Evolutionary conservation across 176 grass and related monocot genomes (phyloP).

Genomic region (Neostapfia colusana): DNA sequence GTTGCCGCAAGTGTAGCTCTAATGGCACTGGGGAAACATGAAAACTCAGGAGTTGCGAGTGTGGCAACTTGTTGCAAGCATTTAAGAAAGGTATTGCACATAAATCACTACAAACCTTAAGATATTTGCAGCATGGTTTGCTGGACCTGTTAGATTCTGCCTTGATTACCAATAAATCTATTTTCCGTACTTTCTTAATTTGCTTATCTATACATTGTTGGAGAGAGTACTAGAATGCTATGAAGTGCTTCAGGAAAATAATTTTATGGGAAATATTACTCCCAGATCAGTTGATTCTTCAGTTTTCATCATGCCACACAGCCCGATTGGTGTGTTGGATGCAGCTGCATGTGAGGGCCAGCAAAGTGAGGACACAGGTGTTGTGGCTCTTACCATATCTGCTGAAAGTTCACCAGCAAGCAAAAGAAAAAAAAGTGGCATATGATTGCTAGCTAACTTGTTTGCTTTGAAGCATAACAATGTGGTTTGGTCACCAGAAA

Average conservation of each 20-base stretch:
- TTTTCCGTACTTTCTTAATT: neutral
- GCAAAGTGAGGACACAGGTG: conserved; percentile 41
- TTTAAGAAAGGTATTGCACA: conserved; percentile 52
- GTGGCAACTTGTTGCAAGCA: conserved; percentile 41
- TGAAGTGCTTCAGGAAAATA: conserved; percentile 46
- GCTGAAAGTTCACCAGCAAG: conserved; percentile 28
- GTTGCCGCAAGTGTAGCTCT: conserved; percentile 57
- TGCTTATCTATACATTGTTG: conserved; percentile 31
- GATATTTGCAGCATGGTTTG: neutral
- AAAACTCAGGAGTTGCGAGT: conserved; percentile 40
- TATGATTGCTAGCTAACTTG: conserved; percentile 19
- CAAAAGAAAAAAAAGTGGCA: conserved; percentile 68
- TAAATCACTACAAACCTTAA: neutral
- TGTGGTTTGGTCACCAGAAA: conserved; percentile 7
- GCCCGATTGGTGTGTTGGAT: conserved; percentile 58
- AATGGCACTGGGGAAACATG: conserved; percentile 39
- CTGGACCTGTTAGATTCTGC: neutral
- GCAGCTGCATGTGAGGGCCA: conserved; percentile 48
- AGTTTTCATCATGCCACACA: conserved; percentile 34
- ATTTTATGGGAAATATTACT: conserved; percentile 31
- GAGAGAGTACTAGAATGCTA: conserved; percentile 58
- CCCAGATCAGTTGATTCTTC: conserved; percentile 15
- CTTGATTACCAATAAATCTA: conserved; percentile 3
- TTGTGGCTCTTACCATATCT: conserved; percentile 28
- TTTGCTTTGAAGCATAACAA: neutral